Conservation (phyloP, 2,329 filamentous ascomycete species). For the Ceratocystis smalleyi region DNA sequence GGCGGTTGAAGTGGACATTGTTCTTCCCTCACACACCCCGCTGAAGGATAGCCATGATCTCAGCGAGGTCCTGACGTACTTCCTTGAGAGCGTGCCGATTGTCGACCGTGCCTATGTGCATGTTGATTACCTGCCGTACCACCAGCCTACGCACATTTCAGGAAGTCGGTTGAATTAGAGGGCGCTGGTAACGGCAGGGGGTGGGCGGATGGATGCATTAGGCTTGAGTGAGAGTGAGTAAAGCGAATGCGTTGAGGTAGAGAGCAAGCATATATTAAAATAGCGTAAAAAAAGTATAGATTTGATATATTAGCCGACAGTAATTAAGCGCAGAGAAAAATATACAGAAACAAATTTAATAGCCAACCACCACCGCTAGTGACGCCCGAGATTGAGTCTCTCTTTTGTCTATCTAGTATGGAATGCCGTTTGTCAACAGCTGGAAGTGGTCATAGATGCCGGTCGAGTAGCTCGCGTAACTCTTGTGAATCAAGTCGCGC, state of each 20-base stretch:
- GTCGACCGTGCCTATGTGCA: conserved; percentile 60
- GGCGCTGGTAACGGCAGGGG: background rate
- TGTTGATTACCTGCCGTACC: conserved; percentile 47
- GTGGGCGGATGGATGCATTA: background rate
- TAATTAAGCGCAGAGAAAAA: background rate
- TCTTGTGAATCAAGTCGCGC: conserved; percentile 75
- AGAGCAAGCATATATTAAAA: background rate
- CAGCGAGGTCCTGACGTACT: conserved; percentile 62
- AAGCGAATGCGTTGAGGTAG: no score
- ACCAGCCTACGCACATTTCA: conserved; percentile 43
- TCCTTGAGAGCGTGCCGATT: conserved; percentile 67
- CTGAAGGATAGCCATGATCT: conserved; percentile 71
- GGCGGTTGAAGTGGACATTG: conserved; percentile 68
- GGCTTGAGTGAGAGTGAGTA: background rate
- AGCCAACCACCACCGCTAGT: background rate
- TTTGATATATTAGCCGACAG: background rate
- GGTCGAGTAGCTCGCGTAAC: conserved; percentile 78
- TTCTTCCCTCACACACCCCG: conserved; percentile 59
- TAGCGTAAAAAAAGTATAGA: background rate
- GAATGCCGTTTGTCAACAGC: conserved; percentile 90
- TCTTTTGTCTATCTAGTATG: conserved; percentile 51
- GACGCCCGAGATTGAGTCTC: no score
- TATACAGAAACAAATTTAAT: conserved; percentile 5
- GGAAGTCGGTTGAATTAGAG: conserved; percentile 13
- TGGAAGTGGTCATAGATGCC: conserved; percentile 98